A percentile compares a stretch with the other conserved stretches of the same genome.
These are phyloP conservation scores for Ambrosiella cleistominuta DNA, from an alignment of 2,329 filamentous ascomycete species.

Conservation along the genomic window DNA sequence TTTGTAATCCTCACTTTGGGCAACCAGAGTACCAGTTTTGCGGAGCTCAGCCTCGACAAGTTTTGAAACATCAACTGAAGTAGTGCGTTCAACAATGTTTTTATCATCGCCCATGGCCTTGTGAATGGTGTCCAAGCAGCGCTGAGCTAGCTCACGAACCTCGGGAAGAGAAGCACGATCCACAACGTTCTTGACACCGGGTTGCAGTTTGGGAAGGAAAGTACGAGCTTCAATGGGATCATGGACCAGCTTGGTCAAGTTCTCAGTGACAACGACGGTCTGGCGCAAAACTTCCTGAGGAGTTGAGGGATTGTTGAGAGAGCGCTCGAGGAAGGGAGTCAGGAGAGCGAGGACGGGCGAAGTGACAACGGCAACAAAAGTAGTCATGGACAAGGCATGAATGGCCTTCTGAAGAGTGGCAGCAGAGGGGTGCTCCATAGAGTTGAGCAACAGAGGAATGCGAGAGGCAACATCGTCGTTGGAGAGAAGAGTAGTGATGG, in stretches of 20 bases:
- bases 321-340: constrained; percentile 84
- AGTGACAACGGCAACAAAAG: constrained; percentile 93
- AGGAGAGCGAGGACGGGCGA: constrained; percentile 88
- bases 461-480: constrained; percentile 93
- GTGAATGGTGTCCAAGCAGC: constrained; percentile 72
- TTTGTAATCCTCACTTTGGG: constrained; percentile 19
- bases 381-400: constrained; percentile 88
- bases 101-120: constrained; percentile 65
- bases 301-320: constrained; percentile 78
- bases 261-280: constrained; percentile 92
- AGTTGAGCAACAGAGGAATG: constrained; percentile 80
- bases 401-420: constrained; percentile 89
- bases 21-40: constrained; percentile 35
- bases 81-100: constrained; percentile 47
- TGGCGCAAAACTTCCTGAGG: constrained; percentile 88
- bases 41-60: constrained; percentile 61
- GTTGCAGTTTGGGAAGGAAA: constrained; percentile 86
- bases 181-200: constrained; percentile 77
- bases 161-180: constrained; percentile 84
- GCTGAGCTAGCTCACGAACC: constrained; percentile 73
- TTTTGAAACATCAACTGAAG: constrained; percentile 54
- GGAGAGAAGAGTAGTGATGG: constrained; percentile 72
- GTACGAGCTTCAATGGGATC: constrained; percentile 84
- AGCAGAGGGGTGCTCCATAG: constrained; percentile 84
- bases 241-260: constrained; percentile 94